These are phyloP conservation scores for Alternaria arbusti DNA, from an alignment of 2,329 filamentous ascomycete genomes.

Conservation along the genomic window DNA sequence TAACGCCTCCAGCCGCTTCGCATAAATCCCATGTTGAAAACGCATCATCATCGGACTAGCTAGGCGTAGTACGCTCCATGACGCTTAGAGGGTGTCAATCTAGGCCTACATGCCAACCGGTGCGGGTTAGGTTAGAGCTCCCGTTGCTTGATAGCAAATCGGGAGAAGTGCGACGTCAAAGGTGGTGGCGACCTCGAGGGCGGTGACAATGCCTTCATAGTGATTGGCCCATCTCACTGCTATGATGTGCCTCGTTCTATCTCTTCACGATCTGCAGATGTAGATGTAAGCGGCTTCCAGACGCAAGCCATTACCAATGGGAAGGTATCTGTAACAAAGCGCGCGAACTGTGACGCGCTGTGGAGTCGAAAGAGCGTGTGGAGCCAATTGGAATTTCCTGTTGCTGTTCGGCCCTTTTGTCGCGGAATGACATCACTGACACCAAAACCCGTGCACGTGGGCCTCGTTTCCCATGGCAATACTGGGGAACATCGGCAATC, in stretches of 20 bases:
- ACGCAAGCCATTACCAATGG: constrained; percentile 21
- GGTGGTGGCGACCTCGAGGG: constrained; percentile 15
- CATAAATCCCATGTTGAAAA: constrained; percentile 2
- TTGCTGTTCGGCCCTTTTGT: neutral
- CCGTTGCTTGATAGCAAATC: constrained; percentile 12
- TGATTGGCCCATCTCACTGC: constrained; percentile 15
- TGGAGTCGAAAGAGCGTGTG: neutral
- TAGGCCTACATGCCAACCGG: constrained; percentile 3
- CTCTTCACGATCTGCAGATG: constrained; percentile 2
- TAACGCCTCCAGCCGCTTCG: neutral
- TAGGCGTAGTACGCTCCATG: constrained; percentile 17
- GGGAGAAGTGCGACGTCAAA: constrained; percentile 16
- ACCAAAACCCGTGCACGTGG: neutral
- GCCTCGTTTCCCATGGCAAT: neutral
- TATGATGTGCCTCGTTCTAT: neutral
- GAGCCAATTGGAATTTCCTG: neutral
- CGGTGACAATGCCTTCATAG: constrained; percentile 7
- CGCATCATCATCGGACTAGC: constrained; percentile 16
- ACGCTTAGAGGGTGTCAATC: constrained; percentile 22
- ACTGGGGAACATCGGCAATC: constrained; percentile 5
- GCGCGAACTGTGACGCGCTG: constrained; percentile 17
- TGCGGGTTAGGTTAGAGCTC: constrained; percentile 10
- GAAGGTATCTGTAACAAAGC: constrained; percentile 2
- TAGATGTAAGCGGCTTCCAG: constrained; percentile 20
- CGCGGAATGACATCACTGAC: constrained; percentile 1